Evolutionary conservation across 768 basidiomycete species (phyloP).

Genomic region (Epithele typhae): DNA sequence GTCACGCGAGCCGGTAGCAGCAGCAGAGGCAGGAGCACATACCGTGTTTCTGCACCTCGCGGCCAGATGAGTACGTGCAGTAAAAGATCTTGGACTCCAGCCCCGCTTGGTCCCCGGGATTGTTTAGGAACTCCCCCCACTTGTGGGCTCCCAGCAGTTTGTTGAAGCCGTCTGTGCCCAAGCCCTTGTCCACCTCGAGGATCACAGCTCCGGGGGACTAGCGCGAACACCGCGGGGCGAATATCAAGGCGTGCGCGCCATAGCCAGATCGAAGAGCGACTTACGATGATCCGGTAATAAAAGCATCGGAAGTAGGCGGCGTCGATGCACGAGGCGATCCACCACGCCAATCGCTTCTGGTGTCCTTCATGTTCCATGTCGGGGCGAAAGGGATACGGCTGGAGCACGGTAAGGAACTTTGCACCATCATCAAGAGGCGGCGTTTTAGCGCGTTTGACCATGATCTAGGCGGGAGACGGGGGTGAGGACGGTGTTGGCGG

Average conservation of each 20-base stretch:
- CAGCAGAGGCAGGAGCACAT: slow-evolving; percentile 10
- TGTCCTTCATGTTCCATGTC: slow-evolving; percentile 38
- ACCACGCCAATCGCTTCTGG: slow-evolving; percentile 33
- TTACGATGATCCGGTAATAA: slow-evolving; percentile 41
- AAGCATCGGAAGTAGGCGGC: slow-evolving; percentile 33
- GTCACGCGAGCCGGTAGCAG: not conserved
- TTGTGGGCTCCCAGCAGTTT: slow-evolving; percentile 37
- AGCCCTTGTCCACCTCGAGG: slow-evolving; percentile 35
- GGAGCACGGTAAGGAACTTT: slow-evolving; percentile 38
- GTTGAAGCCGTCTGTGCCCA: slow-evolving; percentile 24
- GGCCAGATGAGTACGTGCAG: slow-evolving; percentile 33
- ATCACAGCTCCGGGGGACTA: slow-evolving; percentile 44
- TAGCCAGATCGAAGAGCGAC: slow-evolving; percentile 16
- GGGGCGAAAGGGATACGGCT: slow-evolving; percentile 39
- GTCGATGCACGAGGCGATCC: slow-evolving; percentile 38
- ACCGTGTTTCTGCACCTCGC: slow-evolving; percentile 44
- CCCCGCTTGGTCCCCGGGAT: slow-evolving; percentile 27
- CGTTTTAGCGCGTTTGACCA: slow-evolving; percentile 40
- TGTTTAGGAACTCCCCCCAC: slow-evolving; percentile 36
- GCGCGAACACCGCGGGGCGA: not conserved
- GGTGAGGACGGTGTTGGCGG: no score
- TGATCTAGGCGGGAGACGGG: no score
- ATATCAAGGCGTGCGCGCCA: no score
- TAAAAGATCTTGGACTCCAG: slow-evolving; percentile 34
- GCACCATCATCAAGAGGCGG: slow-evolving; percentile 42